Conservation (phyloP, 225 moss, liverwort and hornwort species). For the Bryoerythrophyllum caledonicum region DNA sequence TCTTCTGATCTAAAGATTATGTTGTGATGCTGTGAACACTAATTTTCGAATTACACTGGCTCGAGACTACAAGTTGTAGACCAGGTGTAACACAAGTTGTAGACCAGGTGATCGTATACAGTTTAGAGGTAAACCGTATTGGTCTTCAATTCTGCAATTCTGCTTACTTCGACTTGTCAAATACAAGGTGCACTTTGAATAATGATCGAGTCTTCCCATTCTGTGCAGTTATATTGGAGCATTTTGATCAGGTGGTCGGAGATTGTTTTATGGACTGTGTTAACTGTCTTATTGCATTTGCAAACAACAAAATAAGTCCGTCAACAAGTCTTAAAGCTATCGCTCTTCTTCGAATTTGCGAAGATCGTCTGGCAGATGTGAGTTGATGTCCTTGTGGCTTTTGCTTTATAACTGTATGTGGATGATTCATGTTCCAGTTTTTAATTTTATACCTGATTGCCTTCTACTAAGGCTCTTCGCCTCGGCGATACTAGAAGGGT, state of each 20-base stretch:
- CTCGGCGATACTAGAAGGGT: not conserved
- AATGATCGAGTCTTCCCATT: slow-evolving; percentile 10
- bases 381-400: not conserved
- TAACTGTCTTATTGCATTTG: slow-evolving; percentile 83
- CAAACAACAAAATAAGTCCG: slow-evolving; percentile 80
- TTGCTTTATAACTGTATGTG: not conserved
- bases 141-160: not conserved
- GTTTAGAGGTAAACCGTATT: not conserved
- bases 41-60: not conserved
- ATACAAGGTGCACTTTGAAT: not conserved
- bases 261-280: slow-evolving; percentile 94
- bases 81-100: not conserved
- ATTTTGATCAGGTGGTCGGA: slow-evolving; percentile 91
- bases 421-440: too few species aligned
- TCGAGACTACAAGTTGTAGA: not conserved
- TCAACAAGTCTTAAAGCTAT: slow-evolving; percentile 79
- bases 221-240: slow-evolving; percentile 78
- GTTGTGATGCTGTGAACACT: not conserved
- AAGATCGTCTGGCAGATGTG: slow-evolving; percentile 88
- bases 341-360: slow-evolving; percentile 82
- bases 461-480: too few species aligned
- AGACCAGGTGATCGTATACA: not conserved
- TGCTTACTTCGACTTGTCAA: not conserved
- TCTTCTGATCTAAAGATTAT: not conserved
- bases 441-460: too few species aligned